Percentiles rank a stretch among this genome's conserved stretches.
phyloP scores from a whole-genome alignment of 1,284 basidiomycete species.

The Mycena citricolor region DNA sequence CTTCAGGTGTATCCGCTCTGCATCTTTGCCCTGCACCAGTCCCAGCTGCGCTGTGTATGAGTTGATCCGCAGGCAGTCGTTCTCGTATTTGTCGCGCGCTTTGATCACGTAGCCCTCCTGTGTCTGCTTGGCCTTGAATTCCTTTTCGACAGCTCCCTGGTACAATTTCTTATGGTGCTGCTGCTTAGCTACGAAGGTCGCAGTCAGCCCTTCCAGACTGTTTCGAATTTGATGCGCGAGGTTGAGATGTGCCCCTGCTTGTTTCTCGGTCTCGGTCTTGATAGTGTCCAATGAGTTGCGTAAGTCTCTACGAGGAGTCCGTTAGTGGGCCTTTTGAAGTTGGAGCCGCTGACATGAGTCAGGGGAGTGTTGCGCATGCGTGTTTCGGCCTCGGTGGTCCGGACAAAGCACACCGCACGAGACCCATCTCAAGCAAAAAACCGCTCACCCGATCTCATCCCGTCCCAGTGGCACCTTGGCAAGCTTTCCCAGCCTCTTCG shows the following conservation, averaged over 20 bases:
- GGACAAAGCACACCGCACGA: no score
- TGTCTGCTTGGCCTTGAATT: slow-evolving; percentile 82
- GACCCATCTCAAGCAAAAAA: neutral
- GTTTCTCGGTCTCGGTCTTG: slow-evolving; percentile 81
- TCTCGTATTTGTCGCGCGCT: slow-evolving; percentile 93
- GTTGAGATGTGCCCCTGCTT: slow-evolving; percentile 67
- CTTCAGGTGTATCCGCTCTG: slow-evolving; percentile 88
- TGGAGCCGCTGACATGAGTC: no score
- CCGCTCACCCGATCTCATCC: slow-evolving; percentile 84
- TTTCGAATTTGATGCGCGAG: slow-evolving; percentile 75
- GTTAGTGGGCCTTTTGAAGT: no score
- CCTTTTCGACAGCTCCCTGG: slow-evolving; percentile 80
- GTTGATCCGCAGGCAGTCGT: slow-evolving; percentile 93
- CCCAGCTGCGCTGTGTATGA: slow-evolving; percentile 93
- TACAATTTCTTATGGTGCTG: slow-evolving; percentile 74
- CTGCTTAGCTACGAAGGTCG: slow-evolving; percentile 66
- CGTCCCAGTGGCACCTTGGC: slow-evolving; percentile 77
- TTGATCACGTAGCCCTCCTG: slow-evolving; percentile 84
- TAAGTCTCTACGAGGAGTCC: slow-evolving; percentile 59
- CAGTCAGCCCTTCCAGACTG: slow-evolving; percentile 73
- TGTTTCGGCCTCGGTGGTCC: no score
- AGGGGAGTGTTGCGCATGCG: no score
- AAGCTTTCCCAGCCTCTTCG: slow-evolving; percentile 83
- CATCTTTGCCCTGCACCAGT: slow-evolving; percentile 90
- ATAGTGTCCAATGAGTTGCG: slow-evolving; percentile 78